Evolutionary conservation across 768 basidiomycete genomes (phyloP).

Genomic region (Mycena rosella): DNA sequence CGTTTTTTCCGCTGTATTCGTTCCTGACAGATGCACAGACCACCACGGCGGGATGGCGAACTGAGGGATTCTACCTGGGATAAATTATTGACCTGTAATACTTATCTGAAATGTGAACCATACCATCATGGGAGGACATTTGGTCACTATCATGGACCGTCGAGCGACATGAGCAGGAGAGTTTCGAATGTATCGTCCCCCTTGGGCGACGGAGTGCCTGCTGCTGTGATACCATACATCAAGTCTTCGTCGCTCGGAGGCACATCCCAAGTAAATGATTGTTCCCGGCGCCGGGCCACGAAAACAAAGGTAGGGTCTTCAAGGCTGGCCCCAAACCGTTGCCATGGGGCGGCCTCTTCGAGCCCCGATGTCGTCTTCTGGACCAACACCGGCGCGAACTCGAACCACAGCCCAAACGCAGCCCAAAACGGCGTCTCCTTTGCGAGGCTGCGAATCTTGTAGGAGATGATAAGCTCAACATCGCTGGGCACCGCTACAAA

Average conservation of each 20-base stretch:
- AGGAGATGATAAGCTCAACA: constrained; percentile 72
- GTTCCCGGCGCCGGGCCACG: constrained; percentile 65
- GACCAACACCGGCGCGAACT: constrained; percentile 67
- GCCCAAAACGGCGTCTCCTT: constrained; percentile 86
- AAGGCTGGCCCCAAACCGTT: constrained; percentile 54
- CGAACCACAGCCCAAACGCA: constrained; percentile 85
- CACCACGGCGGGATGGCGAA: constrained; percentile 37
- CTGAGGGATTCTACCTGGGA: not conserved
- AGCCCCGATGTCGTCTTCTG: constrained; percentile 39
- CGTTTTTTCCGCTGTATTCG: not conserved
- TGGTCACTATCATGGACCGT: constrained; percentile 32
- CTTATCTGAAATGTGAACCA: not conserved
- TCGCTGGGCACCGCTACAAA: constrained; percentile 45
- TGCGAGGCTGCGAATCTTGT: constrained; percentile 78
- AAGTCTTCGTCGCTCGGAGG: constrained; percentile 67
- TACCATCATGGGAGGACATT: constrained; percentile 25
- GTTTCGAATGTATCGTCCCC: constrained; percentile 80
- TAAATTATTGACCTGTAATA: constrained; percentile 18
- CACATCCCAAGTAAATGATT: constrained; percentile 69
- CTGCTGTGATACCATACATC: constrained; percentile 68
- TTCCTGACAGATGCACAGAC: constrained; percentile 17
- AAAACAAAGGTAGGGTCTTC: constrained; percentile 73
- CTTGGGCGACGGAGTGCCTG: constrained; percentile 57
- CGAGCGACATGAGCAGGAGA: constrained; percentile 64
- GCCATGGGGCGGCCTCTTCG: constrained; percentile 46